A percentile compares a stretch with the other conserved stretches of the same genome.
Evolutionary conservation across 2,329 filamentous ascomycete genomes (phyloP).

Genomic region (Beauveria caledonica): DNA sequence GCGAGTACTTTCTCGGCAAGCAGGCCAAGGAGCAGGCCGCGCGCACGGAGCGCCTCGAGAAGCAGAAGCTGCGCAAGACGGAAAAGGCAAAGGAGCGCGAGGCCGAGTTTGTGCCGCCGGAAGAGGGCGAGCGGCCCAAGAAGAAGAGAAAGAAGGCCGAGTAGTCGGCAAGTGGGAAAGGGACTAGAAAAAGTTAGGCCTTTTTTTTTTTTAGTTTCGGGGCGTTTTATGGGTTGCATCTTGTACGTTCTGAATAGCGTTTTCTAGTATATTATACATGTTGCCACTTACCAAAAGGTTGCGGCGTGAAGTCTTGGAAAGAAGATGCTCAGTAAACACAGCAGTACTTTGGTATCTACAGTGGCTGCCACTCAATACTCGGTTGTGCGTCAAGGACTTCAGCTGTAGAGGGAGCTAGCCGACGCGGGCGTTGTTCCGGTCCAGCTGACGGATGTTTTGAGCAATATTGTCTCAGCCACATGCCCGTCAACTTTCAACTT

Average conservation of each 20-base stretch:
- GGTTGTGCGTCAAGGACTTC: too few relatives aligned
- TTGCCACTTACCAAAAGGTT: not conserved
- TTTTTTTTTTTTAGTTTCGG: not conserved
- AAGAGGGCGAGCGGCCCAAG: conserved; percentile 61
- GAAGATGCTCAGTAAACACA: too few relatives aligned
- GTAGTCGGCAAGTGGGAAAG: conserved; percentile 12
- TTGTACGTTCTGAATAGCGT: conserved; percentile 9
- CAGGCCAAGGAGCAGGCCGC: conserved; percentile 79
- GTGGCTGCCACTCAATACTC: too few relatives aligned
- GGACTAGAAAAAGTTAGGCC: not conserved
- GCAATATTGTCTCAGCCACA: too few relatives aligned
- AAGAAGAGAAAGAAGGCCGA: conserved; percentile 50
- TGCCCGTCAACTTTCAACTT: too few relatives aligned
- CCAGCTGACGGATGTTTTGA: too few relatives aligned
- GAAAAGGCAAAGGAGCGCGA: conserved; percentile 81
- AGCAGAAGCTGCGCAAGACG: conserved; percentile 78
- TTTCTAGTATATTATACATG: not conserved
- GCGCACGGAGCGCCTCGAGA: conserved; percentile 72
- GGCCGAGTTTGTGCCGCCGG: conserved; percentile 79
- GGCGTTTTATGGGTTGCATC: conserved; percentile 5
- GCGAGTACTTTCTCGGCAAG: conserved; percentile 93
- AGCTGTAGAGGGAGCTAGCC: too few relatives aligned
- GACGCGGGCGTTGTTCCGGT: too few relatives aligned
- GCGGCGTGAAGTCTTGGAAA: not conserved
- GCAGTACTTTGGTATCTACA: too few relatives aligned